Evolutionary conservation across 2,329 filamentous ascomycete genomes (phyloP).

Genomic region (Colletotrichum tropicicola): DNA sequence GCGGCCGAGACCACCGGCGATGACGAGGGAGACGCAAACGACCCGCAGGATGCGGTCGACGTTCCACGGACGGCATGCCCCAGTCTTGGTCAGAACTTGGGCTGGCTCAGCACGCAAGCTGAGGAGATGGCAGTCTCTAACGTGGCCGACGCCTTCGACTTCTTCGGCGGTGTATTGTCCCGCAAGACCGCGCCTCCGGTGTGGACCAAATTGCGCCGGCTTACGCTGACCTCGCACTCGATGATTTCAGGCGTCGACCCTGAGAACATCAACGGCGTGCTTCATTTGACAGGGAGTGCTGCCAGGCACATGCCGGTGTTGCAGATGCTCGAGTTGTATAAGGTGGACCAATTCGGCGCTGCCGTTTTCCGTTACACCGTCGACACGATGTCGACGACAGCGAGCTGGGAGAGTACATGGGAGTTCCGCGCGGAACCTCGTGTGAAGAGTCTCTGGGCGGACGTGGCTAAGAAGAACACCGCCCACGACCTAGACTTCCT

Average conservation of each 20-base stretch:
- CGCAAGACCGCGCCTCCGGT: conserved; percentile 12
- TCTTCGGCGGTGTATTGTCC: conserved; percentile 34
- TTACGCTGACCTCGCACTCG: conserved; percentile 35
- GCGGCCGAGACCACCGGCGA: neutral
- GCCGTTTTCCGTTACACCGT: conserved; percentile 38
- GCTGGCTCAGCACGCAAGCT: conserved; percentile 25
- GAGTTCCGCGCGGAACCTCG: conserved; percentile 10
- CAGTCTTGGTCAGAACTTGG: conserved; percentile 28
- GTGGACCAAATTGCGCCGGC: conserved; percentile 36
- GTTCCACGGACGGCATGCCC: conserved; percentile 23
- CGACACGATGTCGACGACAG: conserved; percentile 8
- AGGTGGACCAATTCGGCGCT: conserved; percentile 33
- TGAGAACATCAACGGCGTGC: conserved; percentile 34
- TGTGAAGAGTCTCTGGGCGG: conserved; percentile 10
- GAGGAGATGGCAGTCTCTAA: conserved; percentile 32
- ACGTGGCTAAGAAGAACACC: conserved; percentile 14
- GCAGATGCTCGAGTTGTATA: conserved; percentile 37
- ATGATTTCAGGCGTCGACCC: conserved; percentile 31
- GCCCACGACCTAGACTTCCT: conserved; percentile 13
- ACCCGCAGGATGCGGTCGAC: neutral
- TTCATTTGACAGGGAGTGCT: conserved; percentile 32
- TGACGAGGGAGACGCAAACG: neutral
- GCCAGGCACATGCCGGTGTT: conserved; percentile 38
- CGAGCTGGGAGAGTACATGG: conserved; percentile 26
- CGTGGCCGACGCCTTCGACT: conserved; percentile 29